Evolutionary conservation across 2,329 filamentous ascomycete genomes (phyloP).

Genomic region (Fusarium algeriense): DNA sequence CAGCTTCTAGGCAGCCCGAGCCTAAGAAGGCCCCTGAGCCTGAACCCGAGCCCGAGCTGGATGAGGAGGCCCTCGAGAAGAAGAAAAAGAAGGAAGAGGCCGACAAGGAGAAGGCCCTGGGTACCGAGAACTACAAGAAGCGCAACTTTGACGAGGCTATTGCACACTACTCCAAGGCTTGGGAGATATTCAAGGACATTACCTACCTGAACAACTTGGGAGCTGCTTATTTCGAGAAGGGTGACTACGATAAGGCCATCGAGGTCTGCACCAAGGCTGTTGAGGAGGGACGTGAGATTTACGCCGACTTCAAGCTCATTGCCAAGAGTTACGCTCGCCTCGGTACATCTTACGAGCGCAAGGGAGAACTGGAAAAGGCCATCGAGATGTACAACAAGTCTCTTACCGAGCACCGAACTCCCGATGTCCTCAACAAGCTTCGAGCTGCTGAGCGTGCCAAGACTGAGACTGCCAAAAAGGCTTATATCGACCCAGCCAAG

Average conservation of each 20-base stretch:
- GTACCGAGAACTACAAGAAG: slow-evolving; percentile 98
- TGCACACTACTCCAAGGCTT: slow-evolving; percentile 92
- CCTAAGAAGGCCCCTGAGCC: slow-evolving; percentile 69
- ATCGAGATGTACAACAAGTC: slow-evolving; percentile 93
- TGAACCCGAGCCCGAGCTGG: slow-evolving; percentile 76
- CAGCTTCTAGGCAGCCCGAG: slow-evolving; percentile 55
- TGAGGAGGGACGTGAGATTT: slow-evolving; percentile 87
- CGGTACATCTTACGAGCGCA: slow-evolving; percentile 91
- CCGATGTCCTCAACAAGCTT: slow-evolving; percentile 92
- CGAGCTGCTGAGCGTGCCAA: slow-evolving; percentile 90
- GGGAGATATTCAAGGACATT: slow-evolving; percentile 95
- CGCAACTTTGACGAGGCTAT: slow-evolving; percentile 96
- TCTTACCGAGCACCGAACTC: slow-evolving; percentile 95
- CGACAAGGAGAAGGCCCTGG: slow-evolving; percentile 93
- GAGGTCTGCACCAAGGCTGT: slow-evolving; percentile 89
- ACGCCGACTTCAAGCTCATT: slow-evolving; percentile 97
- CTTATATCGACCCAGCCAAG: slow-evolving; percentile 91
- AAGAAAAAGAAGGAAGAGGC: slow-evolving; percentile 93
- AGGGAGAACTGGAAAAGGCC: slow-evolving; percentile 81
- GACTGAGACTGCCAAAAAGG: slow-evolving; percentile 77
- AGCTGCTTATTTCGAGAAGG: slow-evolving; percentile 95
- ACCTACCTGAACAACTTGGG: slow-evolving; percentile 97
- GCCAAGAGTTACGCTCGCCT: slow-evolving; percentile 98
- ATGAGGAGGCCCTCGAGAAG: slow-evolving; percentile 86
- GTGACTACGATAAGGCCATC: slow-evolving; percentile 89